Conservation (phyloP, 2,329 filamentous ascomycete genomes). For the Ophiosphaerella herpotricha region DNA sequence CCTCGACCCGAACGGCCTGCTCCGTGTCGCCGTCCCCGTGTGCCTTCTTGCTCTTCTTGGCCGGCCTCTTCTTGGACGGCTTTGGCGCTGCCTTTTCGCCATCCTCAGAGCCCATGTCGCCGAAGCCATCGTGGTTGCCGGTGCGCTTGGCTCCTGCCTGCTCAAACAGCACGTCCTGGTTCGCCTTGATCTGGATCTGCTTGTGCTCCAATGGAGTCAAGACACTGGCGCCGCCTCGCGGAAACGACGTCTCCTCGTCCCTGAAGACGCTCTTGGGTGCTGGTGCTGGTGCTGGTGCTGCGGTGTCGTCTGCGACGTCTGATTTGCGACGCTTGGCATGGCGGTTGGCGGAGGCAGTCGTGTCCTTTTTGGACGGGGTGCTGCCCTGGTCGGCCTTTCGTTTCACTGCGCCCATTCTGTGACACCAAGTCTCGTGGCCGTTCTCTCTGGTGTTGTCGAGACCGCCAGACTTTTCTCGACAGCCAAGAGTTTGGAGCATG, state of each 20-base stretch:
- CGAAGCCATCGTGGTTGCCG: conserved; percentile 52
- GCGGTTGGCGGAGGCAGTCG: conserved; percentile 32
- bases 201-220: conserved; percentile 94
- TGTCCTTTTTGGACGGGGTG: conserved; percentile 38
- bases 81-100: conserved; percentile 47
- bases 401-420: conserved; percentile 51
- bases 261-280: conserved; percentile 54
- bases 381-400: conserved; percentile 49
- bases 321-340: conserved; percentile 46
- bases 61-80: conserved; percentile 60
- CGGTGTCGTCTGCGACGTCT: conserved; percentile 32
- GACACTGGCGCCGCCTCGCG: conserved; percentile 86
- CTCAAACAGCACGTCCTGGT: conserved; percentile 88
- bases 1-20: conserved; percentile 71
- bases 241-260: conserved; percentile 89
- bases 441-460: conserved; percentile 7
- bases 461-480: conserved; percentile 11
- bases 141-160: conserved; percentile 66
- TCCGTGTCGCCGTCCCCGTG: conserved; percentile 51
- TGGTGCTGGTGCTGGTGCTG: conserved; percentile 30
- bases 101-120: conserved; percentile 49
- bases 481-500: conserved; percentile 22
- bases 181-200: conserved; percentile 93
- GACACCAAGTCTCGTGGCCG: conserved; percentile 2
- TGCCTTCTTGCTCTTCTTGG: conserved; percentile 47